Evolutionary conservation across 345 rosid genomes (phyloP), one percentile per base, ranked within the genome.

Genomic region (Hibiscus mutabilis): DNA sequence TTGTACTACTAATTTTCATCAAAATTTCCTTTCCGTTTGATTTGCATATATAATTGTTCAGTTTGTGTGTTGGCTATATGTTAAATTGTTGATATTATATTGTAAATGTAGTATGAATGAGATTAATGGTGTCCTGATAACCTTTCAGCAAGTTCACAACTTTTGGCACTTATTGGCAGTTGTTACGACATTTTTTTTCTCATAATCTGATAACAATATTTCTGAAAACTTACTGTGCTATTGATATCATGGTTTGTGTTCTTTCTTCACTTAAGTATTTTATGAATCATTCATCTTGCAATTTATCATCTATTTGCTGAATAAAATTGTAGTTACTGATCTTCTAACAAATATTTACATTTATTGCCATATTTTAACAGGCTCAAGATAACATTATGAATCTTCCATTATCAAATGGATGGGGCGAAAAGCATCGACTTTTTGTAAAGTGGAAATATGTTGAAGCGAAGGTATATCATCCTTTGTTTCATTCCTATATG

Each of bases 341-440:
- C 42, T 72, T 81, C 53, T 76, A 77, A 60, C n/a, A 74, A 40
- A 56, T 65, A 31, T 58, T 63, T 37, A 49, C 66, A 73, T 19
- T 42, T 56, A 67, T 51, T 77, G 44, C 73, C 55, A 19, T 77
- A 79, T 60, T 65, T 76, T 82, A 70, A 79, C 87, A 95, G 95
- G 98, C 99, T 75, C 96, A 89, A 78, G 99, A 95, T 82, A 90
- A 90, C 79, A 72, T 92, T 12, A 86, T 86, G 91, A 92, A 86
- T 82, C 96, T 89, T 84, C 93, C 88, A 15, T 77, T 95, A 72
- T 76, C 90, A 72, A 90, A 87, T 82, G 97, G 92, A 13, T 95
- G 97, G 97, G 97, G 97, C 44, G 92, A 85, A 76, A 95, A 92
- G 79, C 99, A 95, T 81, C 81, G 73, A 42, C 86, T 82, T 69